phyloP scores from a whole-genome alignment of 768 basidiomycete genomes.

The Rhodotorula graminis region DNA sequence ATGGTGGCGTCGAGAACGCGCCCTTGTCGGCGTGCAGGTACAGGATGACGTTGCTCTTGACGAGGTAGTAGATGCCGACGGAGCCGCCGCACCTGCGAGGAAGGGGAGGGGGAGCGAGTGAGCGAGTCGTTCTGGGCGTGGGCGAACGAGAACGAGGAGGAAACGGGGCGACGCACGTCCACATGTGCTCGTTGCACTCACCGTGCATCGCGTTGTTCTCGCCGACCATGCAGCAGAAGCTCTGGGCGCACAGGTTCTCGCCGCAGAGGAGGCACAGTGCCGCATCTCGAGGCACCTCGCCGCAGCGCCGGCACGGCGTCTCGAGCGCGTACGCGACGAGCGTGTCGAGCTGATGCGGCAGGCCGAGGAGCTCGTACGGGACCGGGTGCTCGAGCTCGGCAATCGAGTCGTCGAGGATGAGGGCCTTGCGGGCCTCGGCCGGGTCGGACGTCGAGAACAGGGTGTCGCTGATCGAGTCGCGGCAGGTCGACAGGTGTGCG shows the following conservation, averaged over 20 bases:
- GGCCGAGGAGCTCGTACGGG: slow-evolving; percentile 71
- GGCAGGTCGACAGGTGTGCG: slow-evolving; percentile 57
- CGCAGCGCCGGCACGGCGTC: slow-evolving; percentile 67
- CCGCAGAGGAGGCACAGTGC: slow-evolving; percentile 92
- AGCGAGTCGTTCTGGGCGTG: not conserved
- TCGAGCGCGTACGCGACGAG: slow-evolving; percentile 72
- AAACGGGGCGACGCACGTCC: slow-evolving; percentile 63
- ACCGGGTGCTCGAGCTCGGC: slow-evolving; percentile 59
- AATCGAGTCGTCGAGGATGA: slow-evolving; percentile 46
- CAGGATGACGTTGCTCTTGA: slow-evolving; percentile 83
- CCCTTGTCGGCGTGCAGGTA: slow-evolving; percentile 85
- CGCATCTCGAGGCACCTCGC: slow-evolving; percentile 72
- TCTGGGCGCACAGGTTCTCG: slow-evolving; percentile 76
- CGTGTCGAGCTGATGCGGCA: slow-evolving; percentile 77
- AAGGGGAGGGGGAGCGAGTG: slow-evolving; percentile 54
- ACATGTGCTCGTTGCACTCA: slow-evolving; percentile 91
- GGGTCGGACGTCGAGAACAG: slow-evolving; percentile 46
- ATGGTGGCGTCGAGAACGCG: slow-evolving; percentile 81
- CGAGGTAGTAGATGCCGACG: slow-evolving; percentile 80
- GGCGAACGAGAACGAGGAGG: not conserved
- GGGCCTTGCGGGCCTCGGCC: slow-evolving; percentile 48
- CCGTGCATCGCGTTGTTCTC: slow-evolving; percentile 60
- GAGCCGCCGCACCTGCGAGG: slow-evolving; percentile 74
- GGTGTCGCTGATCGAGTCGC: slow-evolving; percentile 75
- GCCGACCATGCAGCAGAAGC: slow-evolving; percentile 77